Evolutionary conservation across 768 basidiomycete species (phyloP).

Genomic region (Termitomyces sp.): DNA sequence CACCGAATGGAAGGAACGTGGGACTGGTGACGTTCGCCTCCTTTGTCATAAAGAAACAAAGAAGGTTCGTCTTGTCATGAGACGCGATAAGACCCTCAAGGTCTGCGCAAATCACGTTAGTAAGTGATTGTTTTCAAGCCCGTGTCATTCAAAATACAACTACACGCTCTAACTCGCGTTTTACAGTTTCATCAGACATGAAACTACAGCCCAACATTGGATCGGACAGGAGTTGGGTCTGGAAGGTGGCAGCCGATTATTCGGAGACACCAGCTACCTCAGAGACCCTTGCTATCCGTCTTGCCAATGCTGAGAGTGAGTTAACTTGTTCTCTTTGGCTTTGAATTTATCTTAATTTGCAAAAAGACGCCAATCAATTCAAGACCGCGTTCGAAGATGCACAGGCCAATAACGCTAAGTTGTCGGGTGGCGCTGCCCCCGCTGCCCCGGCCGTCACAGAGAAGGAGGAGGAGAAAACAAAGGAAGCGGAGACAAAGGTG

Average conservation of each 20-base stretch:
- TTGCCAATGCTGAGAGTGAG: conserved; percentile 95
- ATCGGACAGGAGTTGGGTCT: conserved; percentile 99
- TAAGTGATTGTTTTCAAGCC: conserved; percentile 36
- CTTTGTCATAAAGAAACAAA: conserved; percentile 85
- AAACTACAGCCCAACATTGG: conserved; percentile 95
- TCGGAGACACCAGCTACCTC: conserved; percentile 86
- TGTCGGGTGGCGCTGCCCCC: conserved; percentile 27
- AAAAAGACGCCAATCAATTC: conserved; percentile 79
- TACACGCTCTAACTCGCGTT: conserved; percentile 6
- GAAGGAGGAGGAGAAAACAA: conserved; percentile 24
- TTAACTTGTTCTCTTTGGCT: conserved; percentile 10
- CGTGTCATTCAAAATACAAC: background rate
- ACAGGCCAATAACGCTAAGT: conserved; percentile 63
- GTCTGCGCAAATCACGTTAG: conserved; percentile 98
- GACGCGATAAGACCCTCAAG: conserved; percentile 99
- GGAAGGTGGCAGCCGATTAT: conserved; percentile 95
- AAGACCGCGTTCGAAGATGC: conserved; percentile 87
- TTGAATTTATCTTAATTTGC: conserved; percentile 3
- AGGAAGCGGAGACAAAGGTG: conserved; percentile 1
- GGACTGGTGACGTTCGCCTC: conserved; percentile 93
- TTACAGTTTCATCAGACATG: conserved; percentile 84
- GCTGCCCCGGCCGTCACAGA: conserved; percentile 31
- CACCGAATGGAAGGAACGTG: conserved; percentile 97
- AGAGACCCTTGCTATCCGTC: conserved; percentile 97
- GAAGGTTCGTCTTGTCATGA: conserved; percentile 96